Percentiles rank a stretch among this genome's conserved stretches.
Conservation (phyloP, 768 basidiomycete genomes). For the Boletus barrowsii region DNA sequence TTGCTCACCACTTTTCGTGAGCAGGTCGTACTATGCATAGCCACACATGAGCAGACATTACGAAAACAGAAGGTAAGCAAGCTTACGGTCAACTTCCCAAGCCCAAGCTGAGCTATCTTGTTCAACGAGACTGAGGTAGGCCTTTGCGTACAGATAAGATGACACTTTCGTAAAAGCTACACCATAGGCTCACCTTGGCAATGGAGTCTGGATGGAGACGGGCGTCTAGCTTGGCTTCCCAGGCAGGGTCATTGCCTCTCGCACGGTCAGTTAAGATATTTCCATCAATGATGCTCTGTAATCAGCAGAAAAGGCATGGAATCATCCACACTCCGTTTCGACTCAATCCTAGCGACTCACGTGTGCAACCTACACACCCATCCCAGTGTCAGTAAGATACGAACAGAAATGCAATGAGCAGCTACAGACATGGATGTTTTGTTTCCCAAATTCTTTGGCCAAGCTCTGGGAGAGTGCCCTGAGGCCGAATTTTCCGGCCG, state of each 20-base stretch:
- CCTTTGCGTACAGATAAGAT: constrained; percentile 34
- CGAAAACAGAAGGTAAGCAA: not conserved
- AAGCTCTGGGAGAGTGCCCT: constrained; percentile 68
- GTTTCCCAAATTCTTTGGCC: constrained; percentile 70
- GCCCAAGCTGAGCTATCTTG: constrained; percentile 74
- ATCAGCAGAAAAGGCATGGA: not conserved
- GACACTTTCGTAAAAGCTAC: not conserved
- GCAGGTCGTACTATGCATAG: constrained; percentile 42
- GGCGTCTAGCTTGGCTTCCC: constrained; percentile 43
- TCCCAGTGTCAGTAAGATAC: not conserved
- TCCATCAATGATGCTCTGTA: constrained; percentile 69
- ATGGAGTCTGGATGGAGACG: constrained; percentile 65
- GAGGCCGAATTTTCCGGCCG: constrained; percentile 61
- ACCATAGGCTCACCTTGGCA: constrained; percentile 48
- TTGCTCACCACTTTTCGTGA: constrained; percentile 49
- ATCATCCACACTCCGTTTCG: not conserved
- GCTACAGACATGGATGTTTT: constrained; percentile 63
- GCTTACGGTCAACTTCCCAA: constrained; percentile 77
- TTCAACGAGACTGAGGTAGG: constrained; percentile 61
- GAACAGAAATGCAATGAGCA: not conserved
- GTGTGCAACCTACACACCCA: constrained; percentile 52
- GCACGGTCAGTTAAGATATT: constrained; percentile 42
- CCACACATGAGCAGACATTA: not conserved
- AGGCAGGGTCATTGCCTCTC: constrained; percentile 35
- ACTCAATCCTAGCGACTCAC: constrained; percentile 37